These are phyloP conservation scores for Trichothecium sympodiale DNA, from an alignment of 2,329 filamentous ascomycete species.

Conservation along the genomic window DNA sequence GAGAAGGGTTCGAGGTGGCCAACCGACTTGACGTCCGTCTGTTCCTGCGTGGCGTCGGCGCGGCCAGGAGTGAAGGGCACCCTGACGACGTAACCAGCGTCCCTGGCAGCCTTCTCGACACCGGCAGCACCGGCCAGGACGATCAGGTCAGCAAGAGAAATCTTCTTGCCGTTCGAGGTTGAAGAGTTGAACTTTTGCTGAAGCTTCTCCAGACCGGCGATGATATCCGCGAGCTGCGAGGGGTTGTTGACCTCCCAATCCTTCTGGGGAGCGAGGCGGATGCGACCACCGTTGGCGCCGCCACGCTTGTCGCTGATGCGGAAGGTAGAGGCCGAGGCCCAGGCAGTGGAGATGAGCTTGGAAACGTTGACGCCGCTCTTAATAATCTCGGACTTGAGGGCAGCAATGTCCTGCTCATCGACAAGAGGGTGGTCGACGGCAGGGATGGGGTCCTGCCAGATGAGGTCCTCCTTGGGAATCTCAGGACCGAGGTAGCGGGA, in stretches of 20 bases:
- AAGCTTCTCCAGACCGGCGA: conserved; percentile 49
- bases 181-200: conserved; percentile 56
- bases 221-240: conserved; percentile 48
- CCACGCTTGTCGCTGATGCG: conserved; percentile 71
- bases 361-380: conserved; percentile 46
- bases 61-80: conserved; percentile 68
- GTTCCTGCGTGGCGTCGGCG: conserved; percentile 57
- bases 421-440: conserved; percentile 44
- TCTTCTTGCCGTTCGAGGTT: conserved; percentile 51
- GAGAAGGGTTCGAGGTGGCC: conserved; percentile 53
- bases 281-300: conserved; percentile 70
- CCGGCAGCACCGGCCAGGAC: conserved; percentile 62
- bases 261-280: conserved; percentile 61
- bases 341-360: conserved; percentile 55
- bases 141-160: conserved; percentile 70
- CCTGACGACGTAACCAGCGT: conserved; percentile 32
- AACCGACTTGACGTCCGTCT: conserved; percentile 58
- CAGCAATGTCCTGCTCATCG: conserved; percentile 49
- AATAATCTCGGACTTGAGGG: conserved; percentile 59
- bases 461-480: conserved; percentile 54
- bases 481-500: conserved; percentile 65
- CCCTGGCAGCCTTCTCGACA: conserved; percentile 57
- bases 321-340: conserved; percentile 62
- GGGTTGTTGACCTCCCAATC: conserved; percentile 70
- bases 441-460: conserved; percentile 69